Evolutionary conservation across 306 rosid genomes (phyloP), one percentile per base, ranked within the genome.

Genomic region (Vigna trinervia): DNA sequence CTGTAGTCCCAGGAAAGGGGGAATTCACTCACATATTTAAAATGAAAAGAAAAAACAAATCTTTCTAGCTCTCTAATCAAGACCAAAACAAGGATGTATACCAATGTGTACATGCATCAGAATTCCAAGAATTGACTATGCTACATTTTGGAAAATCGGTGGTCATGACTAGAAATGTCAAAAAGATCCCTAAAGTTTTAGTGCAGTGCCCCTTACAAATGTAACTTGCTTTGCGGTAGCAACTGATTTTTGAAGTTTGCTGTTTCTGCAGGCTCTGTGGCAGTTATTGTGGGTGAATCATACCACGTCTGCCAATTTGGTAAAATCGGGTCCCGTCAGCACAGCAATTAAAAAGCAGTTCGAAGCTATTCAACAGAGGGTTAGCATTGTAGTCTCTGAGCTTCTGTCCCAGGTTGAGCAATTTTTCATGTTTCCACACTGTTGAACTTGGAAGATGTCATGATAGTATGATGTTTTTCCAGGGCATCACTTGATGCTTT

Each of bases 201-300:
- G 66, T 36, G 20, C 75, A 38, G 50, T 30, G 52, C 52, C 5
- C 13, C 10, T 19, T 17, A 22, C 74, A 51, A 17, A 51, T 68
- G 61, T 45, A 53, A 22, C 54, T 65, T 69, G 38, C 69, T 81
- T 78, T 74, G 47, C 47, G 12, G 65, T 63, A 47, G 17, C 61
- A 28, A 50, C 63, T 81, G 73, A 65, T 74, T 69, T 58, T 46
- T 12, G 57, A 75, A 41, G 63, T 64, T 61, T 65, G n/a, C 58
- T 58, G 30, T 79, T 84, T 83, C 73, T 89, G 88, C 91, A 95
- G 98, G 96, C 93, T 73, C 86, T 95, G 17, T 95, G 98, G 98
- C 97, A 92, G 87, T 93, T 95, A 79, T 87, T 95, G 70, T 92
- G 97, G 97, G 88, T 88, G 83, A 92, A 87, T 83, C 98, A 89